Evolutionary conservation across 805 yeast species (phyloP).

Genomic region (Clavispora santaluciae): DNA sequence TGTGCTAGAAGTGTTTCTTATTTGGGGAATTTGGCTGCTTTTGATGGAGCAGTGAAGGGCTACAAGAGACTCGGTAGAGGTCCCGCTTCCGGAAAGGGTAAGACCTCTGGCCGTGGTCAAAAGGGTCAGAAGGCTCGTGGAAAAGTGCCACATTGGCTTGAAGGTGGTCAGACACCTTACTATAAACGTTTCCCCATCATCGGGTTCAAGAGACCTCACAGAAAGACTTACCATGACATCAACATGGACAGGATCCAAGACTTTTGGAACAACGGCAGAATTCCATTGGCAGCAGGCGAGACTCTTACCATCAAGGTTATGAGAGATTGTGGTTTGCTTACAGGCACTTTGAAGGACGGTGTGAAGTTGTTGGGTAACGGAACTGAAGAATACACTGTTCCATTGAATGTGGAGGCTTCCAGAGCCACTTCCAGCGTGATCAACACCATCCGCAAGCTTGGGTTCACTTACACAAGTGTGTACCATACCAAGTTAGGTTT

Average conservation of each 20-base stretch:
- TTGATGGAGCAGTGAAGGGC: conserved; percentile 53
- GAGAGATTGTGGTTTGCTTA: conserved; percentile 67
- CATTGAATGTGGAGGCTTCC: conserved; percentile 75
- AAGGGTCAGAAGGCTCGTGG: conserved; percentile 98
- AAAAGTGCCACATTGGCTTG: conserved; percentile 86
- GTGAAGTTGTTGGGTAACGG: conserved; percentile 77
- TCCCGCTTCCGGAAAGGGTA: conserved; percentile 88
- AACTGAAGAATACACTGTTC: conserved; percentile 41
- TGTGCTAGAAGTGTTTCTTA: conserved; percentile 39
- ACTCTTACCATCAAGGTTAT: conserved; percentile 70
- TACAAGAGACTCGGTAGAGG: conserved; percentile 90
- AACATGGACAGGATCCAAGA: conserved; percentile 67
- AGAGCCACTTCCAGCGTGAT: conserved; percentile 76
- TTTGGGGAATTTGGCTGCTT: conserved; percentile 53
- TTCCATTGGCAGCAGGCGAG: conserved; percentile 55
- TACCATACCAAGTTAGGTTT: conserved; percentile 63
- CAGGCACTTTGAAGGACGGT: conserved; percentile 72
- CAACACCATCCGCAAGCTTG: conserved; percentile 61
- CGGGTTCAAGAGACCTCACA: conserved; percentile 72
- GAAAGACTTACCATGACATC: conserved; percentile 49
- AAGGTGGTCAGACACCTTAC: conserved; percentile 98
- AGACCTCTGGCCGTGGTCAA: conserved; percentile 95
- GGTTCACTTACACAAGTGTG: conserved; percentile 69
- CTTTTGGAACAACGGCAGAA: conserved; percentile 64
- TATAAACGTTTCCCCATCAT: conserved; percentile 79